Evolutionary conservation across 2,329 filamentous ascomycete species (phyloP), one percentile per base, ranked within the genome.

Genomic region (Phaeophleospora eucalypticola): DNA sequence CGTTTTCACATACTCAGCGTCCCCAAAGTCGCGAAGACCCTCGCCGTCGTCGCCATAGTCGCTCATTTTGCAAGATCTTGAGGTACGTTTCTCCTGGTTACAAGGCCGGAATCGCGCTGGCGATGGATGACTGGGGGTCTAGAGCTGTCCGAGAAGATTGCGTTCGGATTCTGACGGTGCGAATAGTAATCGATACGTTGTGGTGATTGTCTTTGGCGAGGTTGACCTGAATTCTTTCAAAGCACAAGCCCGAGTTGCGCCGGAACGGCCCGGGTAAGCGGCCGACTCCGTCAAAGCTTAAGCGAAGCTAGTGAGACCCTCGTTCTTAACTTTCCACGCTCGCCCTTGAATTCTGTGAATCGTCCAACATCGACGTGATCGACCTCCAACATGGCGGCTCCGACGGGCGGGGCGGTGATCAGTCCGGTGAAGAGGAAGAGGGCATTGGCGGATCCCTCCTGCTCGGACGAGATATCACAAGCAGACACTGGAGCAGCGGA

Each of bases 41-140:
- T 56, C 61, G 41, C 66, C 70, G 52, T 63, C 68, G 54, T 68
- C 70, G 53, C 69, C 71, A 59, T 71, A 72, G 63, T 74, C 71
- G 52, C 68, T 71, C 71, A 74, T 74, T 21, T 34, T 57, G 15
- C 8, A 34, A 37, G 15, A 37, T 37, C 36, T 6, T 12, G 24
- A 6, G 24, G 24, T 7, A 12, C 7, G 7, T 29, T 29, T 29
- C 7, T n/a, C n/a, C n/a, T n/a, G n/a, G n/a, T n/a, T n/a, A n/a
- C n/a, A n/a, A n/a, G n/a, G n/a, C n/a, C n/a, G n/a, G n/a, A n/a
- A n/a, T n/a, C n/a, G n/a, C n/a, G n/a, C n/a, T n/a, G n/a, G n/a
- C n/a, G n/a, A n/a, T n/a, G n/a, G n/a, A n/a, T n/a, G n/a, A n/a
- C n/a, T n/a, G n/a, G n/a, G n/a, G n/a, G n/a, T n/a, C n/a, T n/a